Base-by-base conservation (phyloP, 1,284 basidiomycete genomes). In the Marasmius oreades region DNA sequence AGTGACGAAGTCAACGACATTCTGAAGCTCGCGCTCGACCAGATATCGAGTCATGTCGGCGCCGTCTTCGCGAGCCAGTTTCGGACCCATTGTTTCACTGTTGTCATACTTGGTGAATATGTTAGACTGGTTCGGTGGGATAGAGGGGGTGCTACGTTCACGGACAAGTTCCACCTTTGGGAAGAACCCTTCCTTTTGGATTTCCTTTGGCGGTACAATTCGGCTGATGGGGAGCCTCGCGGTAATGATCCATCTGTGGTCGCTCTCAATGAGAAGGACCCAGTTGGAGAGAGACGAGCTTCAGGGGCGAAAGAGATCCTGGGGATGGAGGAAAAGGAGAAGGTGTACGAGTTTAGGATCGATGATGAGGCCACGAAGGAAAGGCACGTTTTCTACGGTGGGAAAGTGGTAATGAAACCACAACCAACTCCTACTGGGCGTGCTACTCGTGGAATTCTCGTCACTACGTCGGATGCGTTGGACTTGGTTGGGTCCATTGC, bases 341-440 rank as follows among this genome's bases (percentile, higher is more conserved):
- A 14, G 7, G n/a, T 54, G 14, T 54, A 31, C 26, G 37, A 22
- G 44, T n/a, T 48, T 24, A n/a, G 39, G 28, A 36, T 55, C n/a
- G 18, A n/a, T n/a, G 28, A 54, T 14, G 53, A 46, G 24, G 3
- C 26, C 4, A 10, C 4, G 4, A 10, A 10, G 8, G 6, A 52
- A 18, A 10, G 12, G 3, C 20, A 24, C 6, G 51, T 52, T 26
- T 55, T 37, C 24, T 22, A 23, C 23, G 45, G 14, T 12, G 26
- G 26, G 8, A 46, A 23, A 18, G 3, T 37, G 16, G 26, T 16
- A 6, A 10, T 24, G n/a, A 2, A 48, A 23, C 6, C 18, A 31
- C 52, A 45, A 61, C 20, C 44, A n/a, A 37, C 7, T 23, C 33
- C 37, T 23, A 7, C 28, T 31, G 54, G 54, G 5, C 54, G 54